Conservation (phyloP, 2,329 filamentous ascomycete genomes). For the Neocatenulostroma microsporum region DNA sequence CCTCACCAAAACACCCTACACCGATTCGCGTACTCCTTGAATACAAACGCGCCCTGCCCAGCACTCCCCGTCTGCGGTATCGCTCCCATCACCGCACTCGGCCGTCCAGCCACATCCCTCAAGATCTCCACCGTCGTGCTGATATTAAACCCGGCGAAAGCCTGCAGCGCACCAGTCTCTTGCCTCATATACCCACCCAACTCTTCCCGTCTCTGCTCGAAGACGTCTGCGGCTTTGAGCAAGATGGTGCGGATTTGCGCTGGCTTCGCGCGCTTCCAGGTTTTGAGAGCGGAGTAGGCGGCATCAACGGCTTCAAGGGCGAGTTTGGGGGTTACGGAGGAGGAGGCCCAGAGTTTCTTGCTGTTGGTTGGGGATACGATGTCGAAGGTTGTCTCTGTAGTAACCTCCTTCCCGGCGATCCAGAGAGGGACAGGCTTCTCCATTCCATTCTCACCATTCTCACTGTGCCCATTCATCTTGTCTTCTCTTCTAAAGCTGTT, state of each 20-base stretch:
- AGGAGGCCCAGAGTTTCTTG: constrained; percentile 48
- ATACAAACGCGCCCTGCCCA: constrained; percentile 54
- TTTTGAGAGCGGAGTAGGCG: constrained; percentile 59
- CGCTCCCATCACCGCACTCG: constrained; percentile 41
- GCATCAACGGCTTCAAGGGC: constrained; percentile 50
- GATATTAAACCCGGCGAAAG: constrained; percentile 36
- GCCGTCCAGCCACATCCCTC: constrained; percentile 46
- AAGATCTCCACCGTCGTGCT: constrained; percentile 37
- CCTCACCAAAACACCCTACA: too few relatives aligned
- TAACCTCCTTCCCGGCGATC: constrained; percentile 44
- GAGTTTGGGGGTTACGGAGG: constrained; percentile 49
- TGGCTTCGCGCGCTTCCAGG: constrained; percentile 60
- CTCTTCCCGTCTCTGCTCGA: constrained; percentile 54
- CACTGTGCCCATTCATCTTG: constrained; percentile 10
- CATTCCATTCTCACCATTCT: neutral
- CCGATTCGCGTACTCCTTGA: too few relatives aligned
- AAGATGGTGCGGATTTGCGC: constrained; percentile 60
- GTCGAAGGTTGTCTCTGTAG: constrained; percentile 44
- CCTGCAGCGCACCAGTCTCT: constrained; percentile 47
- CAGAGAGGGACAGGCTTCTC: constrained; percentile 33
- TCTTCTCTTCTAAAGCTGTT: too few relatives aligned
- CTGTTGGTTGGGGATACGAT: constrained; percentile 51
- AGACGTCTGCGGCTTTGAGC: constrained; percentile 58
- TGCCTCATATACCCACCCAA: constrained; percentile 52
- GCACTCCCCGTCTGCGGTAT: constrained; percentile 44